Percentiles rank a stretch among this genome's conserved stretches.
These are phyloP conservation scores for Paxillus involutus DNA, from an alignment of 768 basidiomycete genomes.

Conservation along the genomic window DNA sequence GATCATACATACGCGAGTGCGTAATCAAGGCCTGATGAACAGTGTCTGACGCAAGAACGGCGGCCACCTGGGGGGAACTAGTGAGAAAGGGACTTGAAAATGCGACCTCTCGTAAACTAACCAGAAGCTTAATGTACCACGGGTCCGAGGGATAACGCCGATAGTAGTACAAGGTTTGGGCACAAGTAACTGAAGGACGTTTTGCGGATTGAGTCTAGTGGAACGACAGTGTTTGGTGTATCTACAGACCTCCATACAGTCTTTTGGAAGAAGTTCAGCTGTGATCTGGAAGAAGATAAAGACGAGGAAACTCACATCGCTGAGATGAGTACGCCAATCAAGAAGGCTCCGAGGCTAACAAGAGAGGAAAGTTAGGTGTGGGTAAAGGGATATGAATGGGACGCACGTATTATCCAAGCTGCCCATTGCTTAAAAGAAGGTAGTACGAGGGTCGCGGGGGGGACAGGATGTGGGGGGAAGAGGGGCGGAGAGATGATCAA, in stretches of 20 bases:
- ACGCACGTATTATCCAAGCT: conserved; percentile 37
- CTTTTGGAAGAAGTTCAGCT: conserved; percentile 25
- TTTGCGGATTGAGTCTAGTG: background rate
- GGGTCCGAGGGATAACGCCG: conserved; percentile 46
- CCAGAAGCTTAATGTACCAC: conserved; percentile 48
- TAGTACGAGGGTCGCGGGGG: background rate
- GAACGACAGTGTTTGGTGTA: background rate
- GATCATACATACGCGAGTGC: conserved; percentile 40
- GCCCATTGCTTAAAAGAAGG: conserved; percentile 7
- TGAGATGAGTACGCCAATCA: conserved; percentile 49
- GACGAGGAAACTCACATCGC: conserved; percentile 40
- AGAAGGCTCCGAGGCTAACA: conserved; percentile 47
- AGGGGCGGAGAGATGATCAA: background rate
- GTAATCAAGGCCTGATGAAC: conserved; percentile 54
- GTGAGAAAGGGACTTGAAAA: background rate
- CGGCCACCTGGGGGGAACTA: conserved; percentile 40
- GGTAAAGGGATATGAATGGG: background rate
- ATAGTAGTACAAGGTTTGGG: conserved; percentile 59
- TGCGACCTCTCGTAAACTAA: conserved; percentile 21
- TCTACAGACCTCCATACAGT: conserved; percentile 47
- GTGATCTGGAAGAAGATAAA: background rate
- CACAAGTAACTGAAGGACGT: conserved; percentile 42
- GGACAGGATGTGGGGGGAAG: background rate
- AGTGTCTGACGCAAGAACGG: conserved; percentile 50
- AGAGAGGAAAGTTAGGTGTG: background rate